Base-by-base conservation (phyloP, 2,329 filamentous ascomycete species). In the Phaeoacremonium minimum region DNA sequence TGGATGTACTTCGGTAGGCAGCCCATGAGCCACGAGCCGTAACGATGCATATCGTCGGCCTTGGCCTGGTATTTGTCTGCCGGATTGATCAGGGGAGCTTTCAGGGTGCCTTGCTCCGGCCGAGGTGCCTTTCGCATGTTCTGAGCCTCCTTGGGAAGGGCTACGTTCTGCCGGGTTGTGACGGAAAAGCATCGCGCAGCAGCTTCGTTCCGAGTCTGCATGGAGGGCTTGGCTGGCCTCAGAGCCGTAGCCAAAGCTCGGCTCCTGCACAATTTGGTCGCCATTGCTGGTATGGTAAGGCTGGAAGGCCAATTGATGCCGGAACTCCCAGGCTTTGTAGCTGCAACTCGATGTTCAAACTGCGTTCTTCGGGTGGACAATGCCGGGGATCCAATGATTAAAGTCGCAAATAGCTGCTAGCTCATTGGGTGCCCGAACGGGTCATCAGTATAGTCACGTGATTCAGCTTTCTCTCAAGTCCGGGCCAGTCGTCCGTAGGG, bases 1-100 rank as follows among this genome's bases (percentile, higher is more conserved):
- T 98, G 94, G 53, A 98, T 80, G 67, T 95, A 96, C 74, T 96
- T 97, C 53, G 93, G 94, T 57, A 98, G 68, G 64, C 87, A 95
- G 50, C 89, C 90, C 80, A 98, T 91, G 56, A 98, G 71, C 77
- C 95, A 98, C 58, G 94, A 82, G 55, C 93, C 93, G 60, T 98
- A 98, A 56, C 82, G 85, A 74, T 98, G 93, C 58, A 97, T 73
- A 58, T 83, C 77, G 48, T 95, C 86, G 50, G 86, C 80, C 70
- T 91, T 93, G 58, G 86, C 83, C 60, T 84, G 75, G 67, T 89
- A 94, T 67, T 93, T 95, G 75, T 97, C 93, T 63, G 87, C 78
- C 22, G 91, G 90, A 67, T 97, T 96, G 55, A 95, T 77, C 52
- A 94, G 69, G 40, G 89, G 85, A 15, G 73, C 85, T 56, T 86